These are phyloP conservation scores for Amylostereum chailletii DNA, from an alignment of 1,284 basidiomycete species.

Conservation along the genomic window DNA sequence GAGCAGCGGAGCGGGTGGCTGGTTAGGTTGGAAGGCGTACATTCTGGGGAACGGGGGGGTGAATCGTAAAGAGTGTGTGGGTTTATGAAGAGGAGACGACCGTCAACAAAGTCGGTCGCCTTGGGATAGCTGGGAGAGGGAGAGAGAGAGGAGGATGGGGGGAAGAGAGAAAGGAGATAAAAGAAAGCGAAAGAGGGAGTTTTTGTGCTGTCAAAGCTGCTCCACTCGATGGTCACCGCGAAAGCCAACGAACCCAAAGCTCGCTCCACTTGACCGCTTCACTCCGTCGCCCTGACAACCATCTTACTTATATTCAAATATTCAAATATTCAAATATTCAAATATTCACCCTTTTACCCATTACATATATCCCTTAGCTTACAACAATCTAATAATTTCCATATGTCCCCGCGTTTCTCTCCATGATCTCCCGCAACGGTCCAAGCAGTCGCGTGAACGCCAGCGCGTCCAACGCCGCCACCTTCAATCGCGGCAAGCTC, in stretches of 20 bases:
- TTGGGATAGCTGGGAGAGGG: not conserved
- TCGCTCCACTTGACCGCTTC: not conserved
- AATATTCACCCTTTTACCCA: not conserved
- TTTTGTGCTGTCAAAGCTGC: not conserved
- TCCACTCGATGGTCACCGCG: not conserved
- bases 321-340: not conserved
- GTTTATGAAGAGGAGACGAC: not conserved
- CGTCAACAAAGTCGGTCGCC: not conserved
- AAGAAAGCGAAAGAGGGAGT: not conserved
- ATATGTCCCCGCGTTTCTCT: slow-evolving; percentile 65
- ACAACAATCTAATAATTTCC: slow-evolving; percentile 14
- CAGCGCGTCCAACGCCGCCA: slow-evolving; percentile 88
- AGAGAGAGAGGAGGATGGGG: not conserved
- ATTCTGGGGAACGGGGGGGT: not conserved
- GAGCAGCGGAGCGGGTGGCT: slow-evolving; percentile 1
- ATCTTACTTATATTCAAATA: not conserved
- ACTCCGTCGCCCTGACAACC: not conserved
- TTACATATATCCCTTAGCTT: not conserved
- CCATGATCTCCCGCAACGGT: slow-evolving; percentile 83
- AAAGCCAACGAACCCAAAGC: not conserved
- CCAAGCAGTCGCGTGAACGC: slow-evolving; percentile 94
- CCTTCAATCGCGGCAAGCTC: slow-evolving; percentile 66
- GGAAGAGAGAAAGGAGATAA: not conserved
- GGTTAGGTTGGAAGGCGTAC: not conserved
- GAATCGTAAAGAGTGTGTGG: not conserved